Percentiles rank a stretch among this genome's conserved stretches.
These are phyloP conservation scores for Hymenoscyphus repandus DNA, from an alignment of 2,329 filamentous ascomycete genomes.

Conservation along the genomic window DNA sequence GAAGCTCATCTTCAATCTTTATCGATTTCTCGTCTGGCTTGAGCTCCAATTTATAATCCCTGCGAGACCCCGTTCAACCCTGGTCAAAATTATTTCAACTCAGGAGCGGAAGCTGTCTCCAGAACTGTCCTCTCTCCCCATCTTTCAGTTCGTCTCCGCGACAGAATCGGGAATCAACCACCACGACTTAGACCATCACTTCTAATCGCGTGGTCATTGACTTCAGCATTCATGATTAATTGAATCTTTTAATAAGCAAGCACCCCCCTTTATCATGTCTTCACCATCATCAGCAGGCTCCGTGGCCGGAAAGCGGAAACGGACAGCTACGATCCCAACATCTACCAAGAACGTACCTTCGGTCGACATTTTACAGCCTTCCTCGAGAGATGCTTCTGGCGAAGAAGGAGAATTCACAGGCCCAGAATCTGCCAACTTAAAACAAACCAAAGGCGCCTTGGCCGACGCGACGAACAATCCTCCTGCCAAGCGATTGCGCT, in stretches of 20 bases:
- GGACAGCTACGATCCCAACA: constrained; percentile 49
- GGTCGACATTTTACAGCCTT: constrained; percentile 58
- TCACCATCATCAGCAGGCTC: constrained; percentile 33
- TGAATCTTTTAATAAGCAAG: too few relatives aligned
- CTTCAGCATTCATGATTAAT: too few relatives aligned
- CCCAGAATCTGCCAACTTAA: constrained; percentile 48
- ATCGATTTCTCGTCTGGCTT: not conserved
- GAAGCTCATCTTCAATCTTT: not conserved
- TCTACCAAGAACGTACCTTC: constrained; percentile 44
- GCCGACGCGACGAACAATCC: constrained; percentile 39
- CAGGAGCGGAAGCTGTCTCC: not conserved
- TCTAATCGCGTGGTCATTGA: too few relatives aligned
- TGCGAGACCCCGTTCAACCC: not conserved
- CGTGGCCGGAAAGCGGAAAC: constrained; percentile 69
- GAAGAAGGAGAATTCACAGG: constrained; percentile 76
- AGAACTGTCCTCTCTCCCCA: not conserved
- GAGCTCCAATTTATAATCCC: not conserved
- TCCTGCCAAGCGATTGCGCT: constrained; percentile 70
- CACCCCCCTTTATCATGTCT: constrained; percentile 25
- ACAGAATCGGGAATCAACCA: too few relatives aligned
- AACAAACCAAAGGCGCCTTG: constrained; percentile 53
- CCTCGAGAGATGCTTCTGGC: constrained; percentile 75
- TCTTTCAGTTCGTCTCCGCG: too few relatives aligned
- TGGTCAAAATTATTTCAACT: constrained; percentile 2
- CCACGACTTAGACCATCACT: too few relatives aligned